phyloP scores from a whole-genome alignment of 768 basidiomycete genomes.

The Rhizopogon roseolus region DNA sequence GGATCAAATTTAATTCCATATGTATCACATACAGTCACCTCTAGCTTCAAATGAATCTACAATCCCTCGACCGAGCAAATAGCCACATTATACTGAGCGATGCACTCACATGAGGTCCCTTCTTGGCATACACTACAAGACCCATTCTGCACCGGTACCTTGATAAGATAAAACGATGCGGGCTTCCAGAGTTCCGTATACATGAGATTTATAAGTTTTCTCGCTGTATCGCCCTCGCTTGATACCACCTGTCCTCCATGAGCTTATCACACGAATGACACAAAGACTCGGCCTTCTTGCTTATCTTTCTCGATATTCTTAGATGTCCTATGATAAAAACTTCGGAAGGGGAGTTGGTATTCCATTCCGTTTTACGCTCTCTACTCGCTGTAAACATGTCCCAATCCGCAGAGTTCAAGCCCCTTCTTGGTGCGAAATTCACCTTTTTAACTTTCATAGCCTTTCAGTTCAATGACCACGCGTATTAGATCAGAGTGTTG shows the following conservation, averaged over 20 bases:
- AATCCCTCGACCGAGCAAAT: too few relatives aligned
- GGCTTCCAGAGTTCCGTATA: background rate
- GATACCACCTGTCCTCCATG: background rate
- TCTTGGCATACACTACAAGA: background rate
- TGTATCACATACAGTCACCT: background rate
- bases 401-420: constrained; percentile 32
- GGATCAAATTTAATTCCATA: background rate
- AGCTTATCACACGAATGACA: background rate
- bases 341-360: background rate
- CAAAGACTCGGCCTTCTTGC: background rate
- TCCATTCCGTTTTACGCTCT: too few relatives aligned
- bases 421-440: constrained; percentile 27
- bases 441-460: background rate
- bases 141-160: background rate
- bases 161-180: background rate
- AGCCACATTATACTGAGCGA: background rate
- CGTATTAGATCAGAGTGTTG: constrained; percentile 22
- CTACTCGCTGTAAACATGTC: background rate
- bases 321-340: background rate
- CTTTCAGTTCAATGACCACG: background rate
- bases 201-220: background rate
- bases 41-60: background rate
- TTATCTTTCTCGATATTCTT: constrained; percentile 1
- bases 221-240: background rate
- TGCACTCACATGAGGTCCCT: background rate